Evolutionary conservation across 805 yeast species (phyloP).

Genomic region (Pichia thaimueangensis): DNA sequence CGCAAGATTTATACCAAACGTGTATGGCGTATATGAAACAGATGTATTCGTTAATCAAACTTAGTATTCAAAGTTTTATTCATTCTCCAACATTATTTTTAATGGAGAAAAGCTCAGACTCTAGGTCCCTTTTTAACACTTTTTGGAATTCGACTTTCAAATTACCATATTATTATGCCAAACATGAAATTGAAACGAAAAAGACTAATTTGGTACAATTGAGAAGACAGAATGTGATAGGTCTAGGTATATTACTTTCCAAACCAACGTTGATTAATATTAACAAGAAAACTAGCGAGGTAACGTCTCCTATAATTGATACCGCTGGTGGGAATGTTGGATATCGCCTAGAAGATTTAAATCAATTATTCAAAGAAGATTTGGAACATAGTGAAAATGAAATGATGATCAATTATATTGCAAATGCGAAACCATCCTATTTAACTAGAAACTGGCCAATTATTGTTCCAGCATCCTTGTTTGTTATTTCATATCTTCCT

Average conservation of each 20-base stretch:
- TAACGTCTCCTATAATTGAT: background rate
- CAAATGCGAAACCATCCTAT: conserved; percentile 11
- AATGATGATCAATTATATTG: no score
- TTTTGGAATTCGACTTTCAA: conserved; percentile 30
- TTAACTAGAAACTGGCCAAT: conserved; percentile 12
- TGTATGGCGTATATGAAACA: background rate
- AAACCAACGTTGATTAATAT: conserved; percentile 25
- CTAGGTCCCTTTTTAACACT: conserved; percentile 13
- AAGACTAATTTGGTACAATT: conserved; percentile 19
- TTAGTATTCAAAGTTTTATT: conserved; percentile 14
- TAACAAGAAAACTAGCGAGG: background rate
- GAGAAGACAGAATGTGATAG: conserved; percentile 28
- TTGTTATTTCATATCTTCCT: conserved; percentile 29
- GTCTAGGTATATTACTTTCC: conserved; percentile 32
- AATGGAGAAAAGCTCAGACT: conserved; percentile 16
- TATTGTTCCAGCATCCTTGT: conserved; percentile 1
- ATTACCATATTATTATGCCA: conserved; percentile 32
- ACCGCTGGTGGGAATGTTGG: background rate
- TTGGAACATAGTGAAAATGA: background rate
- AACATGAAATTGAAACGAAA: conserved; percentile 23
- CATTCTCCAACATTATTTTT: conserved; percentile 25
- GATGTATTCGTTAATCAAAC: conserved; percentile 10
- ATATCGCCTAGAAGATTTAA: conserved; percentile 1
- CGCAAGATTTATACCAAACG: background rate
- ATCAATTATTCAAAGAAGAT: conserved; percentile 1